A percentile compares a stretch with the other conserved stretches of the same genome.
Evolutionary conservation across 768 basidiomycete species (phyloP).

Genomic region (Chiua virens): DNA sequence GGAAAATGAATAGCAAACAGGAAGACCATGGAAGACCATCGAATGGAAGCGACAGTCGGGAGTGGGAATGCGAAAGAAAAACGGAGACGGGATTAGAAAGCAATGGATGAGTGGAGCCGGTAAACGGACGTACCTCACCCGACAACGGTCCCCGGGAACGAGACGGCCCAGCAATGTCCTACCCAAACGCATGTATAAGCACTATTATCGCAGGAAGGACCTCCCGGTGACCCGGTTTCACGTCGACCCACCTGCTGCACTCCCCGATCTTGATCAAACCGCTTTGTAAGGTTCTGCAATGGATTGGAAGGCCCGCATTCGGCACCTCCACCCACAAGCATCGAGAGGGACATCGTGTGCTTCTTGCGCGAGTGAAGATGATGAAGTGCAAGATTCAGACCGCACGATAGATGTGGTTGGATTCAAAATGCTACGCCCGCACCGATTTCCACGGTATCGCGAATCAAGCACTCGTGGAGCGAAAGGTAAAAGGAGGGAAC

Average conservation of each 20-base stretch:
- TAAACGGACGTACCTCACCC: constrained; percentile 48
- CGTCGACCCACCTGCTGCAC: constrained; percentile 61
- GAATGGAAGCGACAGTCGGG: constrained; percentile 7
- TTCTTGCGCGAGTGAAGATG: neutral
- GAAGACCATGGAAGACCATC: neutral
- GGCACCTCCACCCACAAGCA: constrained; percentile 62
- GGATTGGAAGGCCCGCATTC: constrained; percentile 89
- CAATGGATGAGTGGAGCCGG: constrained; percentile 6
- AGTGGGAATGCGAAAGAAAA: neutral
- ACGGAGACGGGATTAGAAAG: too few relatives aligned
- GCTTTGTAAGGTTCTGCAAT: constrained; percentile 75
- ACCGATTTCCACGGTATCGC: neutral
- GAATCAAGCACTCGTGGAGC: neutral
- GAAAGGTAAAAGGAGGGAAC: neutral
- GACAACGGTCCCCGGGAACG: constrained; percentile 44
- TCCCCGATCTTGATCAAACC: constrained; percentile 77
- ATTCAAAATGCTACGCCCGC: neutral
- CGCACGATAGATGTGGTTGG: neutral
- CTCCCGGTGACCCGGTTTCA: constrained; percentile 6
- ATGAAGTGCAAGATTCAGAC: neutral
- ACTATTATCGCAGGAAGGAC: neutral
- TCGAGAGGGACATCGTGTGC: constrained; percentile 69
- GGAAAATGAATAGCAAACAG: neutral
- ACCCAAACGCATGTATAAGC: constrained; percentile 3
- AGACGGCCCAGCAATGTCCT: constrained; percentile 72